Evolutionary conservation across 305 asterid species (phyloP).

Genomic region (Salvia sclarea): DNA sequence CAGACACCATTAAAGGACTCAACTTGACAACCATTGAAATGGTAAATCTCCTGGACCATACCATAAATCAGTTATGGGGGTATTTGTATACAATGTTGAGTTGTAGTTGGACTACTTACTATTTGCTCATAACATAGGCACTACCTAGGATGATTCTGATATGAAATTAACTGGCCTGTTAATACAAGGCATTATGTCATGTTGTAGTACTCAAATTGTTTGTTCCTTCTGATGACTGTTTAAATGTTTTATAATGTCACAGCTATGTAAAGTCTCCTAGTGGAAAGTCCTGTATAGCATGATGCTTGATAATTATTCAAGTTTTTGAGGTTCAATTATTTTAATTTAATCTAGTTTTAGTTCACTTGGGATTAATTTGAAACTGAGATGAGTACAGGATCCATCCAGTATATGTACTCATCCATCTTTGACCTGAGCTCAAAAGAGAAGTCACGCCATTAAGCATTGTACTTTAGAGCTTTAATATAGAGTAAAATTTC

Average conservation of each 20-base stretch:
- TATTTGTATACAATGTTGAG: conserved; percentile 19
- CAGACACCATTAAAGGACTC: conserved; percentile 72
- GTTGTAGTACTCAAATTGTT: conserved; percentile 2
- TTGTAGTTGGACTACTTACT: conserved; percentile 10
- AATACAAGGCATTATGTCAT: conserved; percentile 18
- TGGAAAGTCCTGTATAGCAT: background rate
- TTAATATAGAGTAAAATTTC: background rate
- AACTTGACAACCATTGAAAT: conserved; percentile 63
- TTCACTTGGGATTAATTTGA: conserved; percentile 3
- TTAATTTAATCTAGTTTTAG: background rate
- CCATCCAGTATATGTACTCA: background rate
- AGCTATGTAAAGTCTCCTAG: background rate
- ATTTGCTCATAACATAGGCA: background rate
- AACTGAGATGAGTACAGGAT: conserved; percentile 8
- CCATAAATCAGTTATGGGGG: conserved; percentile 13
- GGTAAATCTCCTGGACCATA: conserved; percentile 49
- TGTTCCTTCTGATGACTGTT: background rate
- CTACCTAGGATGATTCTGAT: conserved; percentile 1
- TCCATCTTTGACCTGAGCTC: background rate
- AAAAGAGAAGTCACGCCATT: too few relatives aligned
- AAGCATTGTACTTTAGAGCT: background rate
- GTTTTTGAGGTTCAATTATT: conserved; percentile 14
- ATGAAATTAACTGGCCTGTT: background rate
- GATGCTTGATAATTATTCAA: background rate
- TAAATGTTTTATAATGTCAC: conserved; percentile 1